Evolutionary conservation across 106 monocot species (phyloP).

Genomic region (Apostasia shenzhenica): DNA sequence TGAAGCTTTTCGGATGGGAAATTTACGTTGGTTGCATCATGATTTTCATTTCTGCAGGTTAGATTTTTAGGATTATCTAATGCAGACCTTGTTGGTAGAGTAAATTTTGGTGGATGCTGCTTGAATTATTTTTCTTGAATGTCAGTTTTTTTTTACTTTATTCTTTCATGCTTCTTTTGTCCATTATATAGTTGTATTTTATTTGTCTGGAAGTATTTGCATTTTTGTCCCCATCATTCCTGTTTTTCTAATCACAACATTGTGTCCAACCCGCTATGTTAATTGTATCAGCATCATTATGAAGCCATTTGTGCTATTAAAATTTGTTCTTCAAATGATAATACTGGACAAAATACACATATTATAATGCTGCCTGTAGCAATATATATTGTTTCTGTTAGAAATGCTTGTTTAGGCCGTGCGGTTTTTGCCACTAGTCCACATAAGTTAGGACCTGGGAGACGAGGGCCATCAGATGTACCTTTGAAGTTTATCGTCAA

Average conservation of each 20-base stretch:
- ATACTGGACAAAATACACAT: not conserved
- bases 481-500: slow-evolving; percentile 1
- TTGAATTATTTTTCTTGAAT: too few species aligned
- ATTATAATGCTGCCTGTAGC: not conserved
- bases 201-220: too few species aligned
- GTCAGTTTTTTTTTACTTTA: not conserved
- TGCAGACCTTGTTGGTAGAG: not conserved
- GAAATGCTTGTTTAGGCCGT: slow-evolving; percentile 6
- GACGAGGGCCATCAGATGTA: slow-evolving; percentile 5
- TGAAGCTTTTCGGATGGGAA: not conserved
- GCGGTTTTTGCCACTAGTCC: not conserved
- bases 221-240: too few species aligned
- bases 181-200: too few species aligned
- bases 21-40: not conserved
- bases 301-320: too few species aligned
- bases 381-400: slow-evolving; percentile 6
- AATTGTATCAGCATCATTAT: too few species aligned
- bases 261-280: too few species aligned
- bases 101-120: not conserved
- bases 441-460: slow-evolving; percentile 4
- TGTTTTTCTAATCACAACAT: too few species aligned
- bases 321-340: too few species aligned
- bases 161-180: not conserved
- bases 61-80: not conserved
- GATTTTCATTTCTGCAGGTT: slow-evolving; percentile 3